These are phyloP conservation scores for Eutrema salsugineum DNA, from an alignment of 441 rosid genomes.

Conservation along the genomic window DNA sequence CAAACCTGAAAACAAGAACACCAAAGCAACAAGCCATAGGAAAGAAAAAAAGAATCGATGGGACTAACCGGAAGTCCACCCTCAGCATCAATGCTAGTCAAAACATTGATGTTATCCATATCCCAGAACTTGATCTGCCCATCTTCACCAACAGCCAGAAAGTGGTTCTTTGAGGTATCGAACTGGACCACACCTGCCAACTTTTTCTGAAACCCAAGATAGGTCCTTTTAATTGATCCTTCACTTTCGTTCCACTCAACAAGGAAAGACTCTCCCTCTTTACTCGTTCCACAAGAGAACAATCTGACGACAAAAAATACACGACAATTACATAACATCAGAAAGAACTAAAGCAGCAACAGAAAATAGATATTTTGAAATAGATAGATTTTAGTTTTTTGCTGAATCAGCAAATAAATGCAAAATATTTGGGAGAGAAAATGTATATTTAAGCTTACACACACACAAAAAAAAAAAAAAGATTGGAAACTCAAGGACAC, in stretches of 20 bases:
- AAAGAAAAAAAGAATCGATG: background rate
- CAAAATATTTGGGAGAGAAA: background rate
- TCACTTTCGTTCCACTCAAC: constrained; percentile 97
- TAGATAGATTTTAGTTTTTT: background rate
- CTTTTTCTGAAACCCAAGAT: constrained; percentile 65
- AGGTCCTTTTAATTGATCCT: constrained; percentile 76
- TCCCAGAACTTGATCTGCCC: constrained; percentile 86
- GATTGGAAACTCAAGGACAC: background rate
- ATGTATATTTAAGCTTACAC: background rate
- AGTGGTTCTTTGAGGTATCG: constrained; percentile 81
- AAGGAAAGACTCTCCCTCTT: constrained; percentile 78
- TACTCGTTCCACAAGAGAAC: constrained; percentile 91
- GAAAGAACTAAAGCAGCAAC: constrained; percentile 1
- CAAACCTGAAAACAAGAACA: constrained; percentile 9
- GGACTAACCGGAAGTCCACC: constrained; percentile 87
- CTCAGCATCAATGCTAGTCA: constrained; percentile 68
- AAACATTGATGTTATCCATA: constrained; percentile 59
- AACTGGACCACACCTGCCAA: constrained; percentile 63
- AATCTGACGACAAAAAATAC: constrained; percentile 44
- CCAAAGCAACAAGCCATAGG: background rate
- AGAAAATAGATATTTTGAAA: background rate
- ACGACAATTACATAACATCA: background rate
- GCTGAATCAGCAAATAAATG: background rate
- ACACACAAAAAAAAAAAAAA: background rate
- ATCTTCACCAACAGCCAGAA: constrained; percentile 92